Evolutionary conservation across 192 early-diverging fungal species (phyloP).

Genomic region (Jimgerdemannia lactiflua): DNA sequence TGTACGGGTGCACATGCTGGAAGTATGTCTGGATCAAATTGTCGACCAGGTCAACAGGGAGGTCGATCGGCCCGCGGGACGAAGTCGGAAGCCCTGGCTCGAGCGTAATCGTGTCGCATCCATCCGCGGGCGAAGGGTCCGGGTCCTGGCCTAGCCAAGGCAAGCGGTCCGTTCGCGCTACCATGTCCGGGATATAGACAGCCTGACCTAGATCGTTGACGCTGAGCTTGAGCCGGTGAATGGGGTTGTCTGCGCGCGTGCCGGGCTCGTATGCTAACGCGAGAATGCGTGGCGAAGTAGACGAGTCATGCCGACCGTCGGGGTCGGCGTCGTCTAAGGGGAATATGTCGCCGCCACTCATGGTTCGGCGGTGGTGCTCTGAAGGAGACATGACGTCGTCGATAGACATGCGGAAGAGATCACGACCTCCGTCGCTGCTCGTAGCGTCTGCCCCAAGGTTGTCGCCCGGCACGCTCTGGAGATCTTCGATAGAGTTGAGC

Average conservation of each 20-base stretch:
- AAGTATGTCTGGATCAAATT: conserved; percentile 44
- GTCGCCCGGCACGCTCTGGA: neutral
- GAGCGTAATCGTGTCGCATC: no score
- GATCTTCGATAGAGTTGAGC: conserved; percentile 18
- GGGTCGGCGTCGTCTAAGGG: neutral
- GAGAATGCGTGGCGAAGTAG: no score
- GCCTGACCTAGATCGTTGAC: conserved; percentile 35
- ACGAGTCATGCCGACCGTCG: neutral
- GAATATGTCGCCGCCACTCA: conserved; percentile 7
- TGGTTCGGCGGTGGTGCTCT: no score
- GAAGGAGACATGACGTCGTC: no score
- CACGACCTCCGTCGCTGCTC: no score
- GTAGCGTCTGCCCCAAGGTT: neutral
- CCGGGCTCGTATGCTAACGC: no score
- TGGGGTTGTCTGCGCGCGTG: no score
- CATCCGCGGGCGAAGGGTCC: no score
- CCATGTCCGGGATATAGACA: conserved; percentile 20
- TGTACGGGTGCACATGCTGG: conserved; percentile 46
- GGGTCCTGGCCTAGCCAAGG: no score
- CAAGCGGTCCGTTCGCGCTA: conserved; percentile 9
- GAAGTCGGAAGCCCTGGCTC: no score
- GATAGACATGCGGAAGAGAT: no score
- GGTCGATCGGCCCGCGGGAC: no score
- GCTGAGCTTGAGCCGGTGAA: neutral
- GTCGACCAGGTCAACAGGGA: neutral